Conservation (phyloP, 179 eudicot species). For the Beta macrorhiza region DNA sequence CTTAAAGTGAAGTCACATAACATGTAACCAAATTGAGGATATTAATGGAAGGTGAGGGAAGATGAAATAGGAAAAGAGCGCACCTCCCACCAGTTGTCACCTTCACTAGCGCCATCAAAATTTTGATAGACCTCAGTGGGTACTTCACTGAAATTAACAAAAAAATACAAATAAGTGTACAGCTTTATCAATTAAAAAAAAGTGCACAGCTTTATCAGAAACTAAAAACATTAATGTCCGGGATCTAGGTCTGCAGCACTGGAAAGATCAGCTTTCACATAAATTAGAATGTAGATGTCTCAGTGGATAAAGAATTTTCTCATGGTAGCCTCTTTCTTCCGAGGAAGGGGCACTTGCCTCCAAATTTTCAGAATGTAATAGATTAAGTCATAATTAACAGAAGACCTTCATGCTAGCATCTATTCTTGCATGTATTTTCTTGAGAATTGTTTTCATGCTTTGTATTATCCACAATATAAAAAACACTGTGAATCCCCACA, state of each 20-base stretch:
- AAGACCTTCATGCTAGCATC: neutral
- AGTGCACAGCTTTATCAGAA: neutral
- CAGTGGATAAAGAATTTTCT: neutral
- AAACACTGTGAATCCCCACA: neutral
- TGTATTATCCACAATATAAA: neutral
- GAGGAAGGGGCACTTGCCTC: neutral
- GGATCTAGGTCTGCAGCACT: neutral
- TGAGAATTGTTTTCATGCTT: neutral
- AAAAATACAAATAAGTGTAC: neutral
- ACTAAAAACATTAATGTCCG: neutral
- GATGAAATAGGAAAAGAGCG: conserved; percentile 6
- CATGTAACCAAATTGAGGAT: neutral
- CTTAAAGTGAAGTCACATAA: neutral
- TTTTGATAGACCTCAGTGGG: conserved; percentile 82
- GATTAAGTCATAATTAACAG: neutral
- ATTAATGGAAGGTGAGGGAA: neutral
- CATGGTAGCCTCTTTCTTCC: neutral
- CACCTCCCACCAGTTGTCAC: conserved; percentile 99
- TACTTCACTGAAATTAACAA: conserved; percentile 59
- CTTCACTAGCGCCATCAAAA: conserved; percentile 72
- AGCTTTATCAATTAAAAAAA: neutral
- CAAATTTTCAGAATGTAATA: neutral
- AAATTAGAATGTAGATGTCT: neutral
- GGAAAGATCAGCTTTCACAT: neutral
- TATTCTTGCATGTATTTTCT: neutral